phyloP scores from a whole-genome alignment of 768 basidiomycete genomes.

The Pleurotus djamor region DNA sequence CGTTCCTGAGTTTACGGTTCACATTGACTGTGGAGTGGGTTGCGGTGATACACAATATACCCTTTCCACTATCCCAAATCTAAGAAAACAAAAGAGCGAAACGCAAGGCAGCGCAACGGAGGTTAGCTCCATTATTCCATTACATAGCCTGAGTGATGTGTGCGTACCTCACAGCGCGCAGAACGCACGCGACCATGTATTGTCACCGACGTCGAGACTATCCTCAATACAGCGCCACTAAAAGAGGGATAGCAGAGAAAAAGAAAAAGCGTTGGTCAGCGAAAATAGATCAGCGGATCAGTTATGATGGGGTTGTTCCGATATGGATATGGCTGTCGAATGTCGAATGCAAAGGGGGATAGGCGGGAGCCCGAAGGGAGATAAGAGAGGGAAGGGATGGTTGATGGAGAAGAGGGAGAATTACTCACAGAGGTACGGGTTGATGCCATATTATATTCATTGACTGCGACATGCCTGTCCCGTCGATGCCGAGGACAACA shows the following conservation, averaged over 20 bases:
- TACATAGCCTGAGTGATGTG: not conserved
- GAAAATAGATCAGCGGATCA: conserved; percentile 17
- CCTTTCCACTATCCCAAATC: conserved; percentile 1
- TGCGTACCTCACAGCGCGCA: conserved; percentile 41
- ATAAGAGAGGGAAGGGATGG: too few relatives aligned
- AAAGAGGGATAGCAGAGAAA: not conserved
- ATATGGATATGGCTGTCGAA: too few relatives aligned
- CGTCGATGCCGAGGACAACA: conserved; percentile 33
- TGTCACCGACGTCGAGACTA: conserved; percentile 39
- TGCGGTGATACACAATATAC: not conserved
- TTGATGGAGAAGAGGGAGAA: too few relatives aligned
- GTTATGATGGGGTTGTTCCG: not conserved
- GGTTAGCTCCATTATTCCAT: too few relatives aligned
- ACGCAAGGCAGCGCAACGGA: too few relatives aligned
- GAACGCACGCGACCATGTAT: conserved; percentile 40
- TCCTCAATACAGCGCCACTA: conserved; percentile 39
- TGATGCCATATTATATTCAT: conserved; percentile 52
- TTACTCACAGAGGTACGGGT: conserved; percentile 32
- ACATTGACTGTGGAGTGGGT: conserved; percentile 5
- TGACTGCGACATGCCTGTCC: conserved; percentile 45
- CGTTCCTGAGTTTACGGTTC: not conserved
- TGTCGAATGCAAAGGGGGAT: too few relatives aligned
- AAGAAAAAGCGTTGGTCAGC: not conserved
- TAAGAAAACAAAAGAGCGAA: not conserved
- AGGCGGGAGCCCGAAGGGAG: too few relatives aligned